phyloP scores from a whole-genome alignment of 2,329 filamentous ascomycete species.

The Aspergillus sp. region DNA sequence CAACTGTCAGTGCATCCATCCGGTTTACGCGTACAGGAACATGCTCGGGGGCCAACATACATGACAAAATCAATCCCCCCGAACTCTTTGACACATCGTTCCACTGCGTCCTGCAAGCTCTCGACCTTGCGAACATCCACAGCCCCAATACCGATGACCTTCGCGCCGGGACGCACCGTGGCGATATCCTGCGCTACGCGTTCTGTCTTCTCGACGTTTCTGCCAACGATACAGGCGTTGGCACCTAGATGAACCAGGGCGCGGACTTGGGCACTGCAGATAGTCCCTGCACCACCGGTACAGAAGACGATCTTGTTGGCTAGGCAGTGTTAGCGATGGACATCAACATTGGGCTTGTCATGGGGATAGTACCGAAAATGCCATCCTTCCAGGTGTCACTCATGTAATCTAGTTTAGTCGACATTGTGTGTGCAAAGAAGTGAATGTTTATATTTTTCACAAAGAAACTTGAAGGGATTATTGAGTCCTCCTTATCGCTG shows the following conservation, averaged over 20 bases:
- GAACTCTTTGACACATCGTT: slow-evolving; percentile 70
- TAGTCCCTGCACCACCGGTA: slow-evolving; percentile 86
- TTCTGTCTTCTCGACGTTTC: slow-evolving; percentile 83
- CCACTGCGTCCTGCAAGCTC: slow-evolving; percentile 63
- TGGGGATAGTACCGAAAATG: slow-evolving; percentile 59
- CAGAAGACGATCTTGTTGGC: slow-evolving; percentile 87
- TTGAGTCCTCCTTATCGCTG: neutral
- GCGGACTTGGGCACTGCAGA: slow-evolving; percentile 88
- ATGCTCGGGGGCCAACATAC: slow-evolving; percentile 36
- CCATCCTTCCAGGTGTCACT: slow-evolving; percentile 79
- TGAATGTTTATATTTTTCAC: neutral
- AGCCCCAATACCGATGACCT: slow-evolving; percentile 74
- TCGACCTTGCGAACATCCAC: slow-evolving; percentile 66
- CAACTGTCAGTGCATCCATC: slow-evolving; percentile 5
- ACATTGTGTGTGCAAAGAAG: slow-evolving; percentile 42
- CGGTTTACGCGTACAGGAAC: too few relatives aligned
- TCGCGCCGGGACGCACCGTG: slow-evolving; percentile 66
- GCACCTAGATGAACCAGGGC: slow-evolving; percentile 86
- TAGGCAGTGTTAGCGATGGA: slow-evolving; percentile 29
- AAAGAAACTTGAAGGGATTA: neutral
- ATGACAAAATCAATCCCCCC: slow-evolving; percentile 89
- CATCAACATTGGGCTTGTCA: neutral
- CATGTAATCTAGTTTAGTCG: slow-evolving; percentile 64
- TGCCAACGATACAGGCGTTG: slow-evolving; percentile 87
- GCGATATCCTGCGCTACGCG: slow-evolving; percentile 71